A percentile compares a stretch with the other conserved stretches of the same genome.
These are phyloP conservation scores for Ophiostoma sp. DNA, from an alignment of 2,329 filamentous ascomycete species.

Conservation along the genomic window DNA sequence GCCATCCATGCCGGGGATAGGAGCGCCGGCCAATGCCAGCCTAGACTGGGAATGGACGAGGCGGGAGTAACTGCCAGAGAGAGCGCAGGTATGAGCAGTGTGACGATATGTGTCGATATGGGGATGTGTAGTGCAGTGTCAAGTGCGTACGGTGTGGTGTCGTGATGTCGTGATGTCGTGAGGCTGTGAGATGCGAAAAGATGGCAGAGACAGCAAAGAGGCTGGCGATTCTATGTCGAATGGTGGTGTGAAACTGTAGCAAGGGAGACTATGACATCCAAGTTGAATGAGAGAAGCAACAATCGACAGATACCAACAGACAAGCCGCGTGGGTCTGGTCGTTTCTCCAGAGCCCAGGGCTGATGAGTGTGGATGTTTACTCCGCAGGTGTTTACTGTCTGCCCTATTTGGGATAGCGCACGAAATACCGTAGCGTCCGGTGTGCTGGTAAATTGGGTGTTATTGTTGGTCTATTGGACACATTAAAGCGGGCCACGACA, in stretches of 20 bases:
- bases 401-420: background rate
- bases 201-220: background rate
- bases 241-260: background rate
- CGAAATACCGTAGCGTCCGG: background rate
- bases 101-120: background rate
- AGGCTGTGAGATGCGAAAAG: background rate
- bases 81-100: background rate
- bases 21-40: background rate
- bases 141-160: background rate
- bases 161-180: background rate
- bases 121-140: background rate
- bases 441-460: background rate
- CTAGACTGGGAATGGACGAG: background rate
- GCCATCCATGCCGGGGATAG: conserved; percentile 23
- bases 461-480: conserved; percentile 5
- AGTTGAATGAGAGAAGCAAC: background rate
- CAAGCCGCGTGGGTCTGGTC: background rate
- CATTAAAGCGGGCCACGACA: background rate
- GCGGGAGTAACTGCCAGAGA: background rate
- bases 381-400: conserved; percentile 2
- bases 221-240: background rate
- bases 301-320: background rate
- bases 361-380: conserved; percentile 12
- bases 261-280: background rate
- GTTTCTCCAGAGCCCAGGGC: conserved; percentile 9